A percentile compares a stretch with the other conserved stretches of the same genome.
Conservation (phyloP, 2,329 filamentous ascomycete genomes). For the Hypoxylon sp. region DNA sequence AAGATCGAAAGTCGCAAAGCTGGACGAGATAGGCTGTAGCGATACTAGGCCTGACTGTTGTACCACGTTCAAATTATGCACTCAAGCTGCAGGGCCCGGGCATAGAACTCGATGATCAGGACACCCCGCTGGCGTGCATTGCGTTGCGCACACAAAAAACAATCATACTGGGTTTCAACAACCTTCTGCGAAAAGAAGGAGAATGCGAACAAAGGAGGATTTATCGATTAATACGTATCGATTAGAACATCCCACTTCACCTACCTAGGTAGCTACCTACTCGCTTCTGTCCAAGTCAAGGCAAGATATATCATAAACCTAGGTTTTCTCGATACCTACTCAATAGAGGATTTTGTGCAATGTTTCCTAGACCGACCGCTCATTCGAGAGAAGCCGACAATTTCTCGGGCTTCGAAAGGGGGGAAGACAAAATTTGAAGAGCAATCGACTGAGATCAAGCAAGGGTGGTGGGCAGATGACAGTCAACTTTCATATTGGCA, state of each 20-base stretch:
- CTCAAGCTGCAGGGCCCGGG: constrained; percentile 14
- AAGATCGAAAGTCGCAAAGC: background rate
- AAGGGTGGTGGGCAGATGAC: constrained; percentile 32
- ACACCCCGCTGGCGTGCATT: constrained; percentile 25
- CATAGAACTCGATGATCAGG: constrained; percentile 14
- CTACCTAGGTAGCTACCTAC: background rate
- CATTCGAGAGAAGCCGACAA: constrained; percentile 22
- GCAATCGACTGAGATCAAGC: constrained; percentile 29
- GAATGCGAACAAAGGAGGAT: constrained; percentile 27
- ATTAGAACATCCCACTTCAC: background rate
- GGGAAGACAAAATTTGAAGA: constrained; percentile 13
- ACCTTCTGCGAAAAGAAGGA: constrained; percentile 38
- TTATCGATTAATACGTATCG: constrained; percentile 28
- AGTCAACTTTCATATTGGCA: constrained; percentile 20
- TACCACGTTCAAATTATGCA: no score
- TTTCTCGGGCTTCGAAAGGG: constrained; percentile 13
- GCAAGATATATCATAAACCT: background rate
- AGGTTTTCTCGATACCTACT: background rate
- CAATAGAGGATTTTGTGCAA: constrained; percentile 8
- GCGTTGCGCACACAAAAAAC: constrained; percentile 9
- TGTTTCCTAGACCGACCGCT: constrained; percentile 26
- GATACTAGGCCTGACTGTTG: no score
- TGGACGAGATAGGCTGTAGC: background rate
- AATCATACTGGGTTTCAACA: constrained; percentile 17
- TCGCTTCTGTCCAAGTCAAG: background rate